Evolutionary conservation across 2,329 filamentous ascomycete genomes (phyloP).

Genomic region (Coccinonectria pachysandricola): DNA sequence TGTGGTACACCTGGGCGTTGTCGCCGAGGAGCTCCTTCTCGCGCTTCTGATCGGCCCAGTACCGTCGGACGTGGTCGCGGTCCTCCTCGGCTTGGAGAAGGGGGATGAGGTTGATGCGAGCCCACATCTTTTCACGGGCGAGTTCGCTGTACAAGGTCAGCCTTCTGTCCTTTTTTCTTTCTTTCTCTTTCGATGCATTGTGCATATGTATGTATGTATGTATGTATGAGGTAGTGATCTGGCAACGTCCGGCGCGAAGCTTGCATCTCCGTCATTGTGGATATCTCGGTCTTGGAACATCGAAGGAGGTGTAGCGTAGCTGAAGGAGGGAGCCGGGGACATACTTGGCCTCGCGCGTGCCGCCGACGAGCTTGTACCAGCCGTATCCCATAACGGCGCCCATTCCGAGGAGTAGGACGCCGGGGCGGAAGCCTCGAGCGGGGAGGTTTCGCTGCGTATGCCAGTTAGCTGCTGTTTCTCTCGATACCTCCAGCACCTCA

Average conservation of each 20-base stretch:
- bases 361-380: slow-evolving; percentile 76
- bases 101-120: slow-evolving; percentile 87
- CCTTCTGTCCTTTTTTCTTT: too few species aligned
- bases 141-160: slow-evolving; percentile 56
- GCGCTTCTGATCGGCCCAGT: slow-evolving; percentile 75
- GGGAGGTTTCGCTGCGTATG: slow-evolving; percentile 75
- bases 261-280: too few species aligned
- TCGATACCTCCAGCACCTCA: not conserved
- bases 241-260: too few species aligned
- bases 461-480: slow-evolving; percentile 5
- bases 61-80: slow-evolving; percentile 80
- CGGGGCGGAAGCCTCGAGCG: slow-evolving; percentile 78
- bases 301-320: not conserved
- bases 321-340: slow-evolving; percentile 28
- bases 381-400: slow-evolving; percentile 77
- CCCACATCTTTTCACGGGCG: slow-evolving; percentile 96
- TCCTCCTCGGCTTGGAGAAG: slow-evolving; percentile 93
- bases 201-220: too few species aligned
- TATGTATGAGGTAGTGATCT: too few species aligned
- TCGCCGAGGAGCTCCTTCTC: slow-evolving; percentile 86
- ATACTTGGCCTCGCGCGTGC: slow-evolving; percentile 86
- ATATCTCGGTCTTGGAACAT: too few species aligned
- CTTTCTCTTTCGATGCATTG: too few species aligned
- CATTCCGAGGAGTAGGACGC: slow-evolving; percentile 66
- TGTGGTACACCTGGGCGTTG: slow-evolving; percentile 78